Conservation (phyloP, 2,329 filamentous ascomycete species). For the Shiraia sp. region DNA sequence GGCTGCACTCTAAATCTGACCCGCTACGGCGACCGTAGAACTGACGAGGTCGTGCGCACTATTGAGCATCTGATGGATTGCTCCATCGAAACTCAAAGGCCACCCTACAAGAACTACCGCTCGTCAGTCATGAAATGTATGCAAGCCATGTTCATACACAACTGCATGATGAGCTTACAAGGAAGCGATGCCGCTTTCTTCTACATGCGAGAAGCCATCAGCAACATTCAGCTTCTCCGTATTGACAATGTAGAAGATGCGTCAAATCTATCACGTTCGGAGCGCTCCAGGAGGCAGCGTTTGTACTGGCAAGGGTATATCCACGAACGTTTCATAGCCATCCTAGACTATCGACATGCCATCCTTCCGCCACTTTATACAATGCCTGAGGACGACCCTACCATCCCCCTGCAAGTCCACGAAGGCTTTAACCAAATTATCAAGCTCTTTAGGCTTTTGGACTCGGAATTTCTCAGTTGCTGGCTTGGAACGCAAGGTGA, state of each 20-base stretch:
- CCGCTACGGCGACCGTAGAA: constrained; percentile 36
- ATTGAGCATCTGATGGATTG: constrained; percentile 41
- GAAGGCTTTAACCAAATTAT: constrained; percentile 52
- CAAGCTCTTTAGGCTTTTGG: constrained; percentile 50
- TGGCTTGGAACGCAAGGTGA: constrained; percentile 48
- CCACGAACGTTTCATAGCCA: constrained; percentile 60
- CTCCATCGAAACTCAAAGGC: constrained; percentile 43
- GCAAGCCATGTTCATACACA: constrained; percentile 59
- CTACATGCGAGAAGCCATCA: constrained; percentile 57
- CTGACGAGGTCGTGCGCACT: constrained; percentile 34
- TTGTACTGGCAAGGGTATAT: constrained; percentile 62
- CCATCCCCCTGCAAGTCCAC: constrained; percentile 45
- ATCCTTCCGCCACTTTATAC: constrained; percentile 46
- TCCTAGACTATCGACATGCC: constrained; percentile 54
- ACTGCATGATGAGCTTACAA: constrained; percentile 55
- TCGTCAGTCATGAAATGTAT: constrained; percentile 53
- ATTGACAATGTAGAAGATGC: constrained; percentile 48
- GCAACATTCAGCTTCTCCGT: constrained; percentile 42
- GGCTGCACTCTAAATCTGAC: constrained; percentile 53
- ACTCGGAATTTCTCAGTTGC: constrained; percentile 49
- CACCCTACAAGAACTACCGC: constrained; percentile 45
- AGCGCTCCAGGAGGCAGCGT: constrained; percentile 51
- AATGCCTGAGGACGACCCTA: constrained; percentile 47
- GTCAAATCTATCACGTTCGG: constrained; percentile 35
- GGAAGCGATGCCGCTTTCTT: constrained; percentile 55